Evolutionary conservation across 208 protist species (phyloP).

Genomic region (Trypanosoma congolense): DNA sequence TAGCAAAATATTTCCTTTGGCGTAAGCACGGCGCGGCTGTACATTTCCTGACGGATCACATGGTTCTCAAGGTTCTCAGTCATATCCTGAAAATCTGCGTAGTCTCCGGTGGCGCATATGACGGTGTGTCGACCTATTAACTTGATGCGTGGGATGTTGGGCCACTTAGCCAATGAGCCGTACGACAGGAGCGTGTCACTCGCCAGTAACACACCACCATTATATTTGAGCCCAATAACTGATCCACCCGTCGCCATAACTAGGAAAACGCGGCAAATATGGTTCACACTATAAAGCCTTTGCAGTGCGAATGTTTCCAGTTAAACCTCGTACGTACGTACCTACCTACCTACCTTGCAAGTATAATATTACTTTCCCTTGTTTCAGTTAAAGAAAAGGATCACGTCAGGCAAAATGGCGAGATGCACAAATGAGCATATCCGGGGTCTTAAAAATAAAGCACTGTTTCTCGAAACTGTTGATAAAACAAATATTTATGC

Average conservation of each 20-base stretch:
- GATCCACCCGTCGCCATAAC: constrained; percentile 94
- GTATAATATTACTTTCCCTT: no score
- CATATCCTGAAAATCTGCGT: constrained; percentile 96
- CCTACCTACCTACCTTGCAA: no score
- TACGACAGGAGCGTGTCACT: constrained; percentile 97
- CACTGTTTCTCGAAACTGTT: no score
- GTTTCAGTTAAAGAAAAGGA: no score
- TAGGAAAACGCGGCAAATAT: no score
- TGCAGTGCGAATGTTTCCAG: no score
- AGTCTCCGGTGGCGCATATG: constrained; percentile 93
- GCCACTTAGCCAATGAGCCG: constrained; percentile 95
- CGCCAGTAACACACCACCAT: constrained; percentile 94
- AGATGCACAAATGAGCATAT: no score
- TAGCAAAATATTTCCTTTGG: constrained; percentile 92
- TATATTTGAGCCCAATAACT: constrained; percentile 96
- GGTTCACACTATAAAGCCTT: no score
- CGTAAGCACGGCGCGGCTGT: constrained; percentile 69
- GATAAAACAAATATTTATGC: no score
- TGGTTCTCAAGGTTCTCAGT: constrained; percentile 64
- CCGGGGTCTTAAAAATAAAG: no score
- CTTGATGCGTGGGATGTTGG: constrained; percentile 86
- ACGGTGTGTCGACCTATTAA: constrained; percentile 84
- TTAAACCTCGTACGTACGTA: no score
- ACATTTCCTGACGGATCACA: constrained; percentile 68
- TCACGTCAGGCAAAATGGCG: no score